Conservation (phyloP, 202 grass and related monocot genomes). For the Saccharum hybrid region DNA sequence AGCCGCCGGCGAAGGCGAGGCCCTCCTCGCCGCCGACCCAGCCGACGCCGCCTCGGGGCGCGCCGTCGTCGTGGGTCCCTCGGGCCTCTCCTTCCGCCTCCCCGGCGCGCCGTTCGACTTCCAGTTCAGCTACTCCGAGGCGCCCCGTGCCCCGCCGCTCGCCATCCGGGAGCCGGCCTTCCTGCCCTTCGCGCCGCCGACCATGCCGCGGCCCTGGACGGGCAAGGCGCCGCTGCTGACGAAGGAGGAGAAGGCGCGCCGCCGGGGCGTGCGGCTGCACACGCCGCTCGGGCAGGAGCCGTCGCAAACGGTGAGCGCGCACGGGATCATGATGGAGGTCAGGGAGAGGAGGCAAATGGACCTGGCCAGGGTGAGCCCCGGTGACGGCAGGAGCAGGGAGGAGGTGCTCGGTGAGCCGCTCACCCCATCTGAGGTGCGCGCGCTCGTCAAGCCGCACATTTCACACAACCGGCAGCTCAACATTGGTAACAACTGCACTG, state of each 20-base stretch:
- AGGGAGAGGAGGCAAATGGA: slow-evolving; percentile 62
- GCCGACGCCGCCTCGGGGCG: slow-evolving; percentile 54
- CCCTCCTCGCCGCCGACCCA: slow-evolving; percentile 58
- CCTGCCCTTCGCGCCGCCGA: slow-evolving; percentile 89
- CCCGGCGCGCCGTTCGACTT: slow-evolving; percentile 91
- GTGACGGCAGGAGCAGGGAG: slow-evolving; percentile 67
- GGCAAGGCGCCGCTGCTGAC: slow-evolving; percentile 88
- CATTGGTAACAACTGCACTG: slow-evolving; percentile 59
- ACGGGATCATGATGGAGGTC: slow-evolving; percentile 72
- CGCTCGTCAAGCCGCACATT: slow-evolving; percentile 70
- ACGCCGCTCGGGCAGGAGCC: slow-evolving; percentile 74
- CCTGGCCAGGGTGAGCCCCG: slow-evolving; percentile 57
- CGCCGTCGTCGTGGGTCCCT: slow-evolving; percentile 66
- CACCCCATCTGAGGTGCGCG: slow-evolving; percentile 59
- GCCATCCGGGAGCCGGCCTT: slow-evolving; percentile 97
- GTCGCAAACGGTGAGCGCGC: slow-evolving; percentile 47
- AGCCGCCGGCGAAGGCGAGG: slow-evolving; percentile 48
- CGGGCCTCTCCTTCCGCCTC: slow-evolving; percentile 80
- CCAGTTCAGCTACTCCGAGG: slow-evolving; percentile 96
- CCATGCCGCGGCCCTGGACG: slow-evolving; percentile 97
- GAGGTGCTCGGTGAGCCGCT: slow-evolving; percentile 85
- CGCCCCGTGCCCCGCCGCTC: slow-evolving; percentile 71
- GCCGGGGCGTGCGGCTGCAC: slow-evolving; percentile 70
- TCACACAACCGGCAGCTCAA: slow-evolving; percentile 90
- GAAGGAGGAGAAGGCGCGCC: slow-evolving; percentile 91